Base-by-base conservation (phyloP, 2,329 filamentous ascomycete species). In the Mycosphaerella sp. region DNA sequence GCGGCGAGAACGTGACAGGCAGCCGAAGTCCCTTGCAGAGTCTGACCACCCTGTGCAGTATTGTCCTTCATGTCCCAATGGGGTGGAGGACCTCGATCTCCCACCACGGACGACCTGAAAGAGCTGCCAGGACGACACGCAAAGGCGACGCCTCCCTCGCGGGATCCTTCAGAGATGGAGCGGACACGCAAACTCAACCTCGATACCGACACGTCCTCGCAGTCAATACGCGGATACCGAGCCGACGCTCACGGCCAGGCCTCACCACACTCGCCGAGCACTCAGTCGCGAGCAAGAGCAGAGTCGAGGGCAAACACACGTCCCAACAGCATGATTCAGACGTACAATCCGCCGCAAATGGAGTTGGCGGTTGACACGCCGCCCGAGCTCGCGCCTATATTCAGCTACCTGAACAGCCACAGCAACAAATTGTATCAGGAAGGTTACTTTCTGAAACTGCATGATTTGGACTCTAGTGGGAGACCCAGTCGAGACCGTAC, bases 401-500 rank as follows among this genome's bases (percentile, higher is more conserved):
- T 97, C 72, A 88, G 83, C 57, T 93, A 89, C 68, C 80, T 98
- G 61, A 97, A 95, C 74, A 93, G 86, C 72, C 93, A 98, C 71
- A 86, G 84, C 54, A 96, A 96, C 72, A 97, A 97, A 74, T 77
- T 97, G 53, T 98, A 97, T 70, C 91, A 96, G 64, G 93, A 98
- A 74, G 93, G 93, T 38, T 98, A 97, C 68, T 97, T 98, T 63
- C 74, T 98, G 64, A 98, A 97, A 73, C 77, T 98, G 46, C 92
- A 96, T 70, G 93, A 98, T 71, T 84, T 95, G 63, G 95, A 97
- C 67, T 85, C 84, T 52, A 90, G 92, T 72, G 93, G 93, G 48
- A 85, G 86, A 59, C 87, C 90, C 9, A 95, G 92, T 67, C 73
- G 80, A 41, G 91, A 96, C 71, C 80, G 93, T 64, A 88, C 84